Conservation (phyloP, 495 filamentous ascomycete species). For the Aspergillus nanangensis region DNA sequence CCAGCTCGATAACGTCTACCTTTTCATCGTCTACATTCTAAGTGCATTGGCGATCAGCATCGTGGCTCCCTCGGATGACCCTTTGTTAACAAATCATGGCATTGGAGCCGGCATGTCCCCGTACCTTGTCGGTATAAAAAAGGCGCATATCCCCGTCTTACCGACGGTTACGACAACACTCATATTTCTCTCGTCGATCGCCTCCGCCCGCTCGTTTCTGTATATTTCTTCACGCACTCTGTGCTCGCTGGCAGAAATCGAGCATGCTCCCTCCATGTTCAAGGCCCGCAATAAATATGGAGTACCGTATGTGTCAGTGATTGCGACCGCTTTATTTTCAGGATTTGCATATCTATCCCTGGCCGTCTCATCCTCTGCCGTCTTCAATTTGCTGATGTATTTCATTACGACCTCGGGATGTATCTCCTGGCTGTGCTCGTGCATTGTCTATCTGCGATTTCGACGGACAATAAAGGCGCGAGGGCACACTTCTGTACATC, state of each 20-base stretch:
- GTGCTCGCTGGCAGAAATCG: slow-evolving; percentile 42
- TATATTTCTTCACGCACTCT: slow-evolving; percentile 51
- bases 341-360: slow-evolving; percentile 31
- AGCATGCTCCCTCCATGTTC: slow-evolving; percentile 41
- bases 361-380: slow-evolving; percentile 21
- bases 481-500: slow-evolving; percentile 35
- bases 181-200: slow-evolving; percentile 70
- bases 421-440: slow-evolving; percentile 56
- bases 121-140: slow-evolving; percentile 29
- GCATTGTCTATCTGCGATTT: slow-evolving; percentile 53
- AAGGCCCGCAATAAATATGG: slow-evolving; percentile 35
- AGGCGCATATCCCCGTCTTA: slow-evolving; percentile 51
- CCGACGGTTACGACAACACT: slow-evolving; percentile 62
- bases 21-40: slow-evolving; percentile 58
- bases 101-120: slow-evolving; percentile 43
- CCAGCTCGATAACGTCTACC: slow-evolving; percentile 17
- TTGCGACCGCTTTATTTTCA: slow-evolving; percentile 34
- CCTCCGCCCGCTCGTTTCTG: slow-evolving; percentile 59
- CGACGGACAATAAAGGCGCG: slow-evolving; percentile 40
- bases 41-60: slow-evolving; percentile 53
- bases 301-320: slow-evolving; percentile 45
- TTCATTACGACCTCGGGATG: slow-evolving; percentile 57
- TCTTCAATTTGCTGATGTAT: slow-evolving; percentile 51
- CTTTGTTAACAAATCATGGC: slow-evolving; percentile 43
- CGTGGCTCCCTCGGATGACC: slow-evolving; percentile 52